Base-by-base conservation (phyloP, 352 stramenopile genomes). In the Phytophthora citricola region DNA sequence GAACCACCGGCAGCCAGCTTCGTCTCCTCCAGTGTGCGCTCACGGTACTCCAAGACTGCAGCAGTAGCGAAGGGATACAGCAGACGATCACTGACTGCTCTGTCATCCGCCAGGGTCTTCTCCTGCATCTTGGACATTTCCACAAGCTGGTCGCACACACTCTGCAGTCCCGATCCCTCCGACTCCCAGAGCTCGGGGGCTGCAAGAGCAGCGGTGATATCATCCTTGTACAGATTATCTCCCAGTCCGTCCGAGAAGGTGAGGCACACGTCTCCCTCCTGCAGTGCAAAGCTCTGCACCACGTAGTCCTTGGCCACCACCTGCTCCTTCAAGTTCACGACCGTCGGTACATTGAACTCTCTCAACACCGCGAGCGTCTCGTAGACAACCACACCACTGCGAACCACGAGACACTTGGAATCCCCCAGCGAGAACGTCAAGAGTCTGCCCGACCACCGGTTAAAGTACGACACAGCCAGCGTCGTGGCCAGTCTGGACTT, bases 201-300 rank as follows among this genome's bases (percentile, higher is more conserved):
- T 12, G 38, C 51, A 0, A 77, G 47, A 22, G 56, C 70, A 2
- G 50, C 58, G 10, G 79, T 53, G 32, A 94, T 76, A 46, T 94
- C 84, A 39, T 91, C 79, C 53, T 91, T 90, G 73, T 91, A 94
- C 26, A 94, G 38, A 51, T 94, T 94, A 56, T 94, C 87, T 56
- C 77, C 82, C 38, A 94, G 45, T 40, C 87, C 87, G 43, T 94
- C 87, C 11, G 82, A 91, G 56, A 94, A 93, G 2, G 82, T 91
- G 12, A 94, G 61, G 66, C 82, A 85, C 10, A 91, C 49, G 57
- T 93, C 86, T 2, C 71, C 63, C 10, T 81, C 49, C 39, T 77
- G 72, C 4, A 94, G 53, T 2, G 69, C 56, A 58, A 89, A 89
- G 58, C 59, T 89, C 68, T 94, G 81, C 43, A 94, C 79, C 3